A percentile compares a stretch with the other conserved stretches of the same genome.
Evolutionary conservation across 352 stramenopile genomes (phyloP).

Genomic region (Ochromonadaceae sp.): DNA sequence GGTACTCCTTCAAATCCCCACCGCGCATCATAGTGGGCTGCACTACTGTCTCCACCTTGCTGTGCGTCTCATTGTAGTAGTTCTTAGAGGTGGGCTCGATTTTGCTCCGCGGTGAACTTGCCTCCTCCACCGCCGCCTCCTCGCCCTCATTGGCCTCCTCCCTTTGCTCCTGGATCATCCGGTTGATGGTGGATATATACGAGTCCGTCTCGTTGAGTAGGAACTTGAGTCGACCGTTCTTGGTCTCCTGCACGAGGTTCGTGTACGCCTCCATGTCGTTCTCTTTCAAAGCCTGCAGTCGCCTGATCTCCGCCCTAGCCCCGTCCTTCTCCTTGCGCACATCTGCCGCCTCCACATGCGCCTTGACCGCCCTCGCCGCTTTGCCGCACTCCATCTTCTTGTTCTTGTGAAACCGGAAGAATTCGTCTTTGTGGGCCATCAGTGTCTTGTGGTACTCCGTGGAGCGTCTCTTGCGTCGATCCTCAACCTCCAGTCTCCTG

Average conservation of each 20-base stretch:
- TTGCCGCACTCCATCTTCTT: constrained; percentile 17
- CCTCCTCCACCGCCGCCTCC: constrained; percentile 13
- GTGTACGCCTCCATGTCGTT: constrained; percentile 96
- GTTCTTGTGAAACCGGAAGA: constrained; percentile 12
- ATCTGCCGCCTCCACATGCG: neutral
- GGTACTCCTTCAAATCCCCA: constrained; percentile 77
- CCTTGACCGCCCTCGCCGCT: neutral
- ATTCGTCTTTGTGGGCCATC: constrained; percentile 16
- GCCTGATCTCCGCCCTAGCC: neutral
- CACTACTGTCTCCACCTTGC: constrained; percentile 47
- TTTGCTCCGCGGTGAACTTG: constrained; percentile 23
- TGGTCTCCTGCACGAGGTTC: constrained; percentile 86
- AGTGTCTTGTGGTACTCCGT: neutral
- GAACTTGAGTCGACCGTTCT: constrained; percentile 92
- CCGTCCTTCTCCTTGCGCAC: neutral
- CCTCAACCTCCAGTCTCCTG: constrained; percentile 5
- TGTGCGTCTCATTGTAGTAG: constrained; percentile 57
- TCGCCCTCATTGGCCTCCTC: constrained; percentile 43
- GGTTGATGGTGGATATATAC: constrained; percentile 85
- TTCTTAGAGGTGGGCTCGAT: constrained; percentile 18
- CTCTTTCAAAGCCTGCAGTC: constrained; percentile 52
- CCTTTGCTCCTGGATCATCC: constrained; percentile 69
- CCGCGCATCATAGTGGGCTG: constrained; percentile 54
- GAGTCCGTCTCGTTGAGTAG: constrained; percentile 86
- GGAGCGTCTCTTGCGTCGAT: neutral